A percentile compares a stretch with the other conserved stretches of the same genome.
phyloP scores from a whole-genome alignment of 2,329 filamentous ascomycete species.

The Lomentospora prolificans region DNA sequence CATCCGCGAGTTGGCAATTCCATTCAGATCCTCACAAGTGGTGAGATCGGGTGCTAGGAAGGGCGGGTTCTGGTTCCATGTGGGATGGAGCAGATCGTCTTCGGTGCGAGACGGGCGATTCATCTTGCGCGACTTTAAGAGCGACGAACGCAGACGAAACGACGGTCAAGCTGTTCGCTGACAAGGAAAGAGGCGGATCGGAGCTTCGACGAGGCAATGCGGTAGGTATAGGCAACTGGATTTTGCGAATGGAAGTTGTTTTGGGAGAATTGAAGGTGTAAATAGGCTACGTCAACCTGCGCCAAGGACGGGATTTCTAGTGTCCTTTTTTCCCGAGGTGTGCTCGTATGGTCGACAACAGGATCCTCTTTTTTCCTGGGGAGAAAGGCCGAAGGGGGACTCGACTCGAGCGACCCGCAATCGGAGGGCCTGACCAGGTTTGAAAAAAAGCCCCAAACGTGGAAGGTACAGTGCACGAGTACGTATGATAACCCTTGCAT shows the following conservation, averaged over 20 bases:
- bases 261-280: not conserved
- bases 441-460: too few species aligned
- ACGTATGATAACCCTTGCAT: too few species aligned
- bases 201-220: not conserved
- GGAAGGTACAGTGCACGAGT: too few species aligned
- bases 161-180: not conserved
- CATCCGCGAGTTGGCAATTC: conserved; percentile 40
- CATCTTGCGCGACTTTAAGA: conserved; percentile 24
- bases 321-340: not conserved
- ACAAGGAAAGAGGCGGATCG: not conserved
- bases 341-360: too few species aligned
- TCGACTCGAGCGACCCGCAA: not conserved
- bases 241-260: not conserved
- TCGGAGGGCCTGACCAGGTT: too few species aligned
- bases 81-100: conserved; percentile 36
- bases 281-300: not conserved
- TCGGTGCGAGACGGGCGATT: conserved; percentile 47
- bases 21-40: conserved; percentile 45
- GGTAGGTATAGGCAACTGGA: too few species aligned
- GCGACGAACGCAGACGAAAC: not conserved
- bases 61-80: conserved; percentile 45
- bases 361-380: not conserved
- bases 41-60: conserved; percentile 37
- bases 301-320: not conserved
- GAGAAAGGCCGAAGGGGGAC: not conserved